These are phyloP conservation scores for Botrytis fabae DNA, from an alignment of 2,329 filamentous ascomycete genomes.

Conservation along the genomic window DNA sequence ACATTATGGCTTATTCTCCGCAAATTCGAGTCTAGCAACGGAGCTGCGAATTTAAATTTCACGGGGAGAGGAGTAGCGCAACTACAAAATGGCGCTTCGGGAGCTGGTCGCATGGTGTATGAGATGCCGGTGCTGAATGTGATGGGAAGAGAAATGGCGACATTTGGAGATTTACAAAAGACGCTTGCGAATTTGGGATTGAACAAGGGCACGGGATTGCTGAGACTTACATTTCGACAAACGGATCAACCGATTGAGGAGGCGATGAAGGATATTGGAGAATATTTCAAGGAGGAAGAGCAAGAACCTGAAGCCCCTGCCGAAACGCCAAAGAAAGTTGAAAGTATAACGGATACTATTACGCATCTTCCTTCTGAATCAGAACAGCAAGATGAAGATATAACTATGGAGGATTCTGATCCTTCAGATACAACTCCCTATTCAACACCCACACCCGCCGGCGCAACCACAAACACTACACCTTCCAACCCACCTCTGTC, in stretches of 20 bases:
- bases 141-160: conserved; percentile 75
- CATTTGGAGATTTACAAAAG: conserved; percentile 83
- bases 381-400: conserved; percentile 23
- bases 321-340: conserved; percentile 27
- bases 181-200: conserved; percentile 84
- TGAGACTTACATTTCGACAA: conserved; percentile 74
- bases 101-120: conserved; percentile 77
- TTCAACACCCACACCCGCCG: background rate
- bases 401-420: conserved; percentile 21
- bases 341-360: conserved; percentile 29
- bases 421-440: conserved; percentile 13
- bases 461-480: conserved; percentile 14
- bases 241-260: conserved; percentile 80
- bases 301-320: conserved; percentile 17
- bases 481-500: background rate
- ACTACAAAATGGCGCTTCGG: conserved; percentile 51
- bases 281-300: conserved; percentile 60
- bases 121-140: conserved; percentile 83
- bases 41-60: conserved; percentile 68
- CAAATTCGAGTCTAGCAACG: conserved; percentile 74
- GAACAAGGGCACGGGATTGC: conserved; percentile 76
- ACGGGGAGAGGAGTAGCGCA: conserved; percentile 78
- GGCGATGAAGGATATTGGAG: conserved; percentile 77
- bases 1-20: conserved; percentile 87
- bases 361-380: conserved; percentile 25